Conservation (phyloP, 129 eudicot species). For the Scalesia atractyloides region DNA sequence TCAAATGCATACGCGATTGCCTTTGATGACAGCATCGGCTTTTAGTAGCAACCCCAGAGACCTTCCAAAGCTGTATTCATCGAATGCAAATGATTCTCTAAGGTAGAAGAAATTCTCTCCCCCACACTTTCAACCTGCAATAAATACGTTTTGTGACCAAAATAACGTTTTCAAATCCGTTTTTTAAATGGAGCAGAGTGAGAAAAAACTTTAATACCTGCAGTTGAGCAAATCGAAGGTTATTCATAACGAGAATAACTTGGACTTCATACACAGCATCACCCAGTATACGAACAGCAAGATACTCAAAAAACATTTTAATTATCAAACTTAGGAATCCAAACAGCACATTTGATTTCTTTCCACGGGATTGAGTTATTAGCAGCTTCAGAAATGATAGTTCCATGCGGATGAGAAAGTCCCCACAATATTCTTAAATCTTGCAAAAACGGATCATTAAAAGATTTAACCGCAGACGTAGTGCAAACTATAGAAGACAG, state of each 20-base stretch:
- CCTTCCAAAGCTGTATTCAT: slow-evolving; percentile 63
- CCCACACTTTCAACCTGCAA: slow-evolving; percentile 78
- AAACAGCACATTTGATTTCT: slow-evolving; percentile 54
- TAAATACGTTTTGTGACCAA: not conserved
- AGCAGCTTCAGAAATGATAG: slow-evolving; percentile 44
- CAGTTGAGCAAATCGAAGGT: slow-evolving; percentile 74
- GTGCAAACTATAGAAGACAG: slow-evolving; percentile 64
- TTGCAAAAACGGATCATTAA: slow-evolving; percentile 28
- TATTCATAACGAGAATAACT: slow-evolving; percentile 76
- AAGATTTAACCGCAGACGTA: slow-evolving; percentile 35
- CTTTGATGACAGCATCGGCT: slow-evolving; percentile 55
- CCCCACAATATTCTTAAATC: slow-evolving; percentile 51
- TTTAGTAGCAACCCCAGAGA: slow-evolving; percentile 41
- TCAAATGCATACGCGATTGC: slow-evolving; percentile 65
- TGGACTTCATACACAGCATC: slow-evolving; percentile 54
- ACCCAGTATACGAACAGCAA: slow-evolving; percentile 69
- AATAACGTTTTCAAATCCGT: not conserved
- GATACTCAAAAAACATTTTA: slow-evolving; percentile 56
- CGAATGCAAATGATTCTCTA: slow-evolving; percentile 60
- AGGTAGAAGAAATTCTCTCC: slow-evolving; percentile 72
- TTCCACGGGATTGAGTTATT: slow-evolving; percentile 63
- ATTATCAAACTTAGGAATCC: slow-evolving; percentile 73
- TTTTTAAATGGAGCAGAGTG: not conserved
- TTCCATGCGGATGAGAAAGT: slow-evolving; percentile 56
- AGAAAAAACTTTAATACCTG: slow-evolving; percentile 54